phyloP scores from a whole-genome alignment of 345 rosid species.

The Passiflora organensis region DNA sequence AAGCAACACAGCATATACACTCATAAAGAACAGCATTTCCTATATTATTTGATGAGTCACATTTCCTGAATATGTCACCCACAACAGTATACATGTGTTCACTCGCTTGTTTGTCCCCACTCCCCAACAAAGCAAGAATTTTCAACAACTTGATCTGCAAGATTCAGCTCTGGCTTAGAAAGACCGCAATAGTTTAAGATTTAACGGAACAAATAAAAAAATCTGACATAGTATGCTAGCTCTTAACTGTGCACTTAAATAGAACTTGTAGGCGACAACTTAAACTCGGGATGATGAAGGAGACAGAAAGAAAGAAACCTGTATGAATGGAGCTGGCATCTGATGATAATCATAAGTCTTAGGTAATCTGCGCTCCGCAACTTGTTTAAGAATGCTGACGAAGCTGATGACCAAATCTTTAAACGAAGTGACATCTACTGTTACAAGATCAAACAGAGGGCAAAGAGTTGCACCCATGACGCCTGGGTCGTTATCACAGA shows the following conservation, averaged over 20 bases:
- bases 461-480: slow-evolving; percentile 99
- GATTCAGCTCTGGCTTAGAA: slow-evolving; percentile 8
- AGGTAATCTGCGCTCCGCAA: slow-evolving; percentile 79
- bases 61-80: slow-evolving; percentile 84
- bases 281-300: no score
- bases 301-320: no score
- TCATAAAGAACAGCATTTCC: slow-evolving; percentile 92
- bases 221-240: no score
- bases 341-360: slow-evolving; percentile 95
- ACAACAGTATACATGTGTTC: slow-evolving; percentile 90
- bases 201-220: no score
- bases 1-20: slow-evolving; percentile 89
- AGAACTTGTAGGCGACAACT: no score
- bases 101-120: slow-evolving; percentile 94
- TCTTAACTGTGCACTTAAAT: no score
- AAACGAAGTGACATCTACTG: slow-evolving; percentile 58
- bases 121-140: slow-evolving; percentile 85
- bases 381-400: slow-evolving; percentile 94
- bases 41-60: slow-evolving; percentile 79
- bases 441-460: slow-evolving; percentile 82
- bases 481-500: slow-evolving; percentile 93
- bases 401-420: slow-evolving; percentile 89
- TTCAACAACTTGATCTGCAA: slow-evolving; percentile 87
- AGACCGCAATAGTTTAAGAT: no score
- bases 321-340: slow-evolving; percentile 98